Conservation (phyloP, 371 early-diverging fungal species). For the Apophysomyces elegans region DNA sequence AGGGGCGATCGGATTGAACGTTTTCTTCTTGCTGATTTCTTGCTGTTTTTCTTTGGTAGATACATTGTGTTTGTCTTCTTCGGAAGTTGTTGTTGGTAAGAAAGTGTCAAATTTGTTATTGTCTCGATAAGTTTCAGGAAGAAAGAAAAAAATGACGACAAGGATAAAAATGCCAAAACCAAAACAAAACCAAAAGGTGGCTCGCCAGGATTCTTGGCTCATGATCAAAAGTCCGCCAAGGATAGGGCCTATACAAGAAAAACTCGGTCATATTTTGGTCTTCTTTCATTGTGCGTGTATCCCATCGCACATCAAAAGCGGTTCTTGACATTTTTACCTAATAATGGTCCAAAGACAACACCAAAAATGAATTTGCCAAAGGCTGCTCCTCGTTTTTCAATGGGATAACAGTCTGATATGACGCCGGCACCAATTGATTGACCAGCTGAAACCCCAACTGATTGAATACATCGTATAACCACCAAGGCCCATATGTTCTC, state of each 20-base stretch:
- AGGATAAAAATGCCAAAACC: conserved; percentile 30
- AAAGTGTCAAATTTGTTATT: conserved; percentile 20
- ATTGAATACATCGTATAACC: conserved; percentile 60
- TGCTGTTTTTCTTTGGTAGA: background rate
- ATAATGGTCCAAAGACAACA: conserved; percentile 50
- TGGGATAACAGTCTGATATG: conserved; percentile 36
- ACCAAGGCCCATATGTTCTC: conserved; percentile 52
- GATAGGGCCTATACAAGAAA: conserved; percentile 19
- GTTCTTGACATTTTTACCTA: background rate
- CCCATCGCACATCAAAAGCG: too few species aligned
- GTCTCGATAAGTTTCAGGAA: conserved; percentile 67
- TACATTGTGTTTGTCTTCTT: background rate
- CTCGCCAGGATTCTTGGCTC: conserved; percentile 30
- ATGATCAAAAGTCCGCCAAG: conserved; percentile 39
- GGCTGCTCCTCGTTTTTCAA: conserved; percentile 36
- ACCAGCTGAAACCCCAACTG: conserved; percentile 65
- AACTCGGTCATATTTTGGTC: background rate
- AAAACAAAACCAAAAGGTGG: conserved; percentile 40
- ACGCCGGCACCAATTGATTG: conserved; percentile 69
- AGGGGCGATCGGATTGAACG: conserved; percentile 35
- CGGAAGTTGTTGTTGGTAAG: conserved; percentile 17
- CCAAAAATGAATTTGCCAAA: conserved; percentile 56
- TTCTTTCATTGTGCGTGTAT: background rate
- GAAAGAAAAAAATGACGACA: conserved; percentile 42
- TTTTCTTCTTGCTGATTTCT: background rate